Base-by-base conservation (phyloP, 2,329 filamentous ascomycete species). In the Xylaria hypoxylon region DNA sequence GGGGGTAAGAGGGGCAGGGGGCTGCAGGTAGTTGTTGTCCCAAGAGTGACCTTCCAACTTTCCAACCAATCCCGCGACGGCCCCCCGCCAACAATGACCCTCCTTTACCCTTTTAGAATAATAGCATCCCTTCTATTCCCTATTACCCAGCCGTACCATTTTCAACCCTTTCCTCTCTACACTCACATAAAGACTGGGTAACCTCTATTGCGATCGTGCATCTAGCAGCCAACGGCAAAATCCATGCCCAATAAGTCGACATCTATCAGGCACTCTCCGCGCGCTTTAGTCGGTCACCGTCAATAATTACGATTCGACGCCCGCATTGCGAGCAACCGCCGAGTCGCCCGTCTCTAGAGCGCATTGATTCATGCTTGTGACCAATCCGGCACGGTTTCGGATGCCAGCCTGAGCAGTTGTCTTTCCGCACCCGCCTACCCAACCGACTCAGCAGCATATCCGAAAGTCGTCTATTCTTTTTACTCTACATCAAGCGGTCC, bases 321-420 rank as follows among this genome's bases (percentile, higher is more conserved):
- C 57, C 44, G 26, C 35, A 35, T 48, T 64, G 59, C 51, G 45
- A 58, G 59, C 65, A 58, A 42, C 31, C n/a, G 13, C 45, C 55
- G 26, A 61, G 31, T 26, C 57, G 52, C 56, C 64, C 40, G 45
- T 45, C 44, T 53, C 51, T 28, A 51, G 33, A 55, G 60, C 59
- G 62, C 62, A 52, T 51, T 48, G 42, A 26, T 64, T 31, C 42
- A 55, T 65, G 56, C 38, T 56, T 33, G 50, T 47, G 28, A 38
- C 35, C 63, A 48, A 68, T 70, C 67, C 59, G 67, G 33, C 68
- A 70, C 66, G 64, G 68, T 70, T 68, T 75, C 70, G 71, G 69
- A 70, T 73, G 63, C 69, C 61, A 72, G 70, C 64, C 73, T 62
- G 63, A 72, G 33, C 66, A 53, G 68, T 62, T 69, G 59, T 70